A percentile compares a stretch with the other conserved stretches of the same genome.
phyloP scores from a whole-genome alignment of 2,329 filamentous ascomycete genomes.

The Colletotrichum sojae region DNA sequence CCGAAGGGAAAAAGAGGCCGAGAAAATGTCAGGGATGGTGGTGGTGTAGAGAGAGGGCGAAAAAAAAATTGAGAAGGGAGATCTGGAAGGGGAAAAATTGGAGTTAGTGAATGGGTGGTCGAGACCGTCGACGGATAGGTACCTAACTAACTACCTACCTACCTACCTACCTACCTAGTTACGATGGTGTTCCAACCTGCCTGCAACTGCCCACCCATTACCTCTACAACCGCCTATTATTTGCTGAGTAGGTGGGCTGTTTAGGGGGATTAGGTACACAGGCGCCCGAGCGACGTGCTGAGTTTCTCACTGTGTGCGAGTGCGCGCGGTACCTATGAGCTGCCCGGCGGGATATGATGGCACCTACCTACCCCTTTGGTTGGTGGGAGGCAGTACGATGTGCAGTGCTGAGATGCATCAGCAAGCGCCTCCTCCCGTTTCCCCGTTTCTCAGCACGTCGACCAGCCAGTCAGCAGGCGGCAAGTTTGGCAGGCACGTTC shows the following conservation, averaged over 20 bases:
- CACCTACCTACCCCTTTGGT: too few species aligned
- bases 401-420: constrained; percentile 14
- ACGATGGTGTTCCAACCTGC: neutral
- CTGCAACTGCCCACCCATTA: too few species aligned
- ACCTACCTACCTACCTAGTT: neutral
- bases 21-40: constrained; percentile 36
- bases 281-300: neutral
- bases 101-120: constrained; percentile 34
- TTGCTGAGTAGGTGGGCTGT: too few species aligned
- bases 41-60: constrained; percentile 24
- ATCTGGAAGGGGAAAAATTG: constrained; percentile 39
- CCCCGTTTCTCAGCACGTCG: constrained; percentile 21
- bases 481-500: constrained; percentile 26
- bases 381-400: neutral
- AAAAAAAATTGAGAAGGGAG: constrained; percentile 28
- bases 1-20: constrained; percentile 11
- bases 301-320: neutral
- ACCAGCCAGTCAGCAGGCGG: constrained; percentile 14
- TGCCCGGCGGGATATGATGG: neutral
- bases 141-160: neutral
- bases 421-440: constrained; percentile 32
- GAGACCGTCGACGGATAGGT: constrained; percentile 8
- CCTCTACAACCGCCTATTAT: too few species aligned
- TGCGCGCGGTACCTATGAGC: neutral
- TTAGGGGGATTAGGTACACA: neutral